A percentile compares a stretch with the other conserved stretches of the same genome.
Conservation (phyloP, 202 grass and related monocot species). For the Carex arenaria region DNA sequence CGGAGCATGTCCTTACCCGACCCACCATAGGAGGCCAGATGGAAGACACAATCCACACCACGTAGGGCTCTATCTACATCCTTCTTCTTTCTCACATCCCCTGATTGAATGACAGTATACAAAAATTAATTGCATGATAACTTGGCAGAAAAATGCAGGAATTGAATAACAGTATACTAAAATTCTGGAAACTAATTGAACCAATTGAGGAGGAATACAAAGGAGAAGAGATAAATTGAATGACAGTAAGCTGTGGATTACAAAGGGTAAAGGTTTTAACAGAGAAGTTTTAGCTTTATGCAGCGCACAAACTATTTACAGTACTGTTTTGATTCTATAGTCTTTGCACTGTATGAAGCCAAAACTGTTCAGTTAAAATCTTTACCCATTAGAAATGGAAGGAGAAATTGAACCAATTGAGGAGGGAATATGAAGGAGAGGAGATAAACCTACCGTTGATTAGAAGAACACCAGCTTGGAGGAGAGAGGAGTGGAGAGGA, state of each 20-base stretch:
- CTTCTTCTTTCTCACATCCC: constrained; percentile 33
- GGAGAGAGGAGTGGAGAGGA: constrained; percentile 5
- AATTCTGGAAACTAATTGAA: background rate
- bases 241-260: too few species aligned
- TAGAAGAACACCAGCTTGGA: constrained; percentile 16
- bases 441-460: constrained; percentile 11
- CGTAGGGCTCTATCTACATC: constrained; percentile 35
- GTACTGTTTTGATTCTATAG: too few species aligned
- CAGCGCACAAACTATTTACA: too few species aligned
- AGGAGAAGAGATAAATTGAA: too few species aligned
- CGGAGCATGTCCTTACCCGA: constrained; percentile 46
- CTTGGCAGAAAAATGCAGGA: too few species aligned
- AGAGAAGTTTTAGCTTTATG: too few species aligned
- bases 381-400: too few species aligned
- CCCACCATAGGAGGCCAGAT: constrained; percentile 33
- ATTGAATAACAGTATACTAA: background rate
- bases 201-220: background rate
- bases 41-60: constrained; percentile 38
- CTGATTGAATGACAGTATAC: background rate
- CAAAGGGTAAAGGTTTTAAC: too few species aligned
- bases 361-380: too few species aligned
- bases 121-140: background rate
- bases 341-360: too few species aligned
- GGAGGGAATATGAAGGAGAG: background rate
- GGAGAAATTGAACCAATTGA: background rate